Conservation (phyloP, 208 protist genomes). For the Trypanosoma brucei region DNA sequence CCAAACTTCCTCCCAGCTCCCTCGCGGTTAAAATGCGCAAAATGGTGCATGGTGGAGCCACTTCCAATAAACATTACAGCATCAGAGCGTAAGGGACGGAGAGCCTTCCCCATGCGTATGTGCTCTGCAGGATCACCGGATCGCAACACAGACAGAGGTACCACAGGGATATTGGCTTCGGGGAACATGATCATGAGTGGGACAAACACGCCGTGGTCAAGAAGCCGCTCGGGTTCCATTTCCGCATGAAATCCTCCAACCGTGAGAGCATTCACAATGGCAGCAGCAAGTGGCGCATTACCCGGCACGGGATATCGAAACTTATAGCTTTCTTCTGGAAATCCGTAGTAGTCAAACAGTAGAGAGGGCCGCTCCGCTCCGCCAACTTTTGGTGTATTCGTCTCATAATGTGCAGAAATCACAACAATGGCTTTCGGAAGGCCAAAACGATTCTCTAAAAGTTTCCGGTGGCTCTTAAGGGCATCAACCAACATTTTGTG, state of each 20-base stretch:
- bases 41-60: conserved; percentile 80
- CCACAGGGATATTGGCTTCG: conserved; percentile 78
- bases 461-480: conserved; percentile 33
- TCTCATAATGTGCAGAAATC: conserved; percentile 86
- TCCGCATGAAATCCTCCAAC: conserved; percentile 23
- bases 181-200: conserved; percentile 77
- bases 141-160: conserved; percentile 73
- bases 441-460: conserved; percentile 28
- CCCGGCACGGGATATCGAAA: conserved; percentile 68
- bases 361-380: conserved; percentile 25
- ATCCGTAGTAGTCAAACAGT: conserved; percentile 90
- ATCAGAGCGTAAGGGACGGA: conserved; percentile 56
- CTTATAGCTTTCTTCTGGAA: conserved; percentile 66
- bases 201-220: conserved; percentile 88
- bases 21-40: conserved; percentile 29
- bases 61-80: conserved; percentile 81
- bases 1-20: conserved; percentile 47
- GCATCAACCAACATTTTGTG: conserved; percentile 29
- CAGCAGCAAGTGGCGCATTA: conserved; percentile 24
- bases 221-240: conserved; percentile 38
- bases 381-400: conserved; percentile 30
- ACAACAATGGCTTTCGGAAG: conserved; percentile 63
- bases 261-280: conserved; percentile 34
- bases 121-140: conserved; percentile 59
- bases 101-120: conserved; percentile 61